Evolutionary conservation across 2,329 filamentous ascomycete genomes (phyloP).

Genomic region (Claviceps humidiphila): DNA sequence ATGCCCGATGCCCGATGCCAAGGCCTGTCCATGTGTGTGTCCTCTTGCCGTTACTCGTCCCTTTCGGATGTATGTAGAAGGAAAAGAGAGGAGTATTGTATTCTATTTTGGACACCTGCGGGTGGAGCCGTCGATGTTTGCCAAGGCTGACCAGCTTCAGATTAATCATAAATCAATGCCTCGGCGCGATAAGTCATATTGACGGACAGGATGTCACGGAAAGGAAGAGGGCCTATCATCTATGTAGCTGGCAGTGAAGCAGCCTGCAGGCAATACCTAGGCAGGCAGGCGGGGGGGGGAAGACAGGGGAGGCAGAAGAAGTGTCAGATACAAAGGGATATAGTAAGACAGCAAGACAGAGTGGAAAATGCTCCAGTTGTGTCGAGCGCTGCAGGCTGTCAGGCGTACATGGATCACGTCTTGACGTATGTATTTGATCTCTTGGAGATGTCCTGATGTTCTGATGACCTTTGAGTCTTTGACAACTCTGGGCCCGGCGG

Average conservation of each 20-base stretch:
- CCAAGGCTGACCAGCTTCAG: neutral
- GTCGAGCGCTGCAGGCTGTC: neutral
- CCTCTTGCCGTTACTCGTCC: neutral
- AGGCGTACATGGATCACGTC: no score
- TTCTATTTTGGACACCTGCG: no score
- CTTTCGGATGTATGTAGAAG: neutral
- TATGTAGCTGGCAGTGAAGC: neutral
- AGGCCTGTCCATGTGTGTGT: neutral
- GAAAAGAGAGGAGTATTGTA: neutral
- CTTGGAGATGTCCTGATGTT: no score
- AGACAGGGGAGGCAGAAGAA: neutral
- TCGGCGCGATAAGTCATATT: neutral
- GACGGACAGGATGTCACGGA: no score
- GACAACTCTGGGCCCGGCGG: neutral
- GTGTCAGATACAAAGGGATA: constrained; percentile 1
- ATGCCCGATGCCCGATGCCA: neutral
- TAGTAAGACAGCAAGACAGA: constrained; percentile 2
- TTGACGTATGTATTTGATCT: no score
- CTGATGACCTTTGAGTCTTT: neutral
- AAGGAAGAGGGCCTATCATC: no score
- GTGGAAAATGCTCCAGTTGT: neutral
- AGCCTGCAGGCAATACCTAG: neutral
- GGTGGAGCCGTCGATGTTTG: neutral
- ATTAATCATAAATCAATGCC: neutral
- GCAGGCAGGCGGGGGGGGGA: neutral